These are phyloP conservation scores for Endothia cerciana DNA, from an alignment of 2,329 filamentous ascomycete genomes.

Conservation along the genomic window DNA sequence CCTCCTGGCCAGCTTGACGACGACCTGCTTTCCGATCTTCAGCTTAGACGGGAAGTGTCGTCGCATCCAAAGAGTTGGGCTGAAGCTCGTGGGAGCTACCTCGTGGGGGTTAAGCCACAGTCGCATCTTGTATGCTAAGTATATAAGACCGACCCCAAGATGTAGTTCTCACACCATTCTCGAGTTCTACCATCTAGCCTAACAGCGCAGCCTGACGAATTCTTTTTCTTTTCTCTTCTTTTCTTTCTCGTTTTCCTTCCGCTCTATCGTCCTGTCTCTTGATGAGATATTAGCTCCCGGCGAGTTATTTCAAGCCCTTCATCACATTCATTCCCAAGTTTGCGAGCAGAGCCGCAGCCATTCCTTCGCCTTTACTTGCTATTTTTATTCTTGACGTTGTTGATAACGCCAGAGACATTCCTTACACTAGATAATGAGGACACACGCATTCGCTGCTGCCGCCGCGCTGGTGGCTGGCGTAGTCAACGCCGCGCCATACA, in stretches of 20 bases:
- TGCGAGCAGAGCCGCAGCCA: neutral
- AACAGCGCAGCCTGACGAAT: neutral
- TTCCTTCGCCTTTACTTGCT: neutral
- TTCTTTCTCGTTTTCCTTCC: neutral
- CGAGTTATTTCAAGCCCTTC: constrained; percentile 19
- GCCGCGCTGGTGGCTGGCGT: constrained; percentile 6
- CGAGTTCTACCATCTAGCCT: neutral
- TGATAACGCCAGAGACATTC: neutral
- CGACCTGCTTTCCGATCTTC: neutral
- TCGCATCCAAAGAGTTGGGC: neutral
- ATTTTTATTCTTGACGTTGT: neutral
- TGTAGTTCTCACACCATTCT: neutral
- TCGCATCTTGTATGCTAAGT: neutral
- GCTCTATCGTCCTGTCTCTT: constrained; percentile 15
- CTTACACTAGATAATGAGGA: constrained; percentile 9
- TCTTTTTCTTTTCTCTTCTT: neutral
- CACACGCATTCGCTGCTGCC: constrained; percentile 6
- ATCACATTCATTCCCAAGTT: neutral
- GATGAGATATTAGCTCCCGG: constrained; percentile 21
- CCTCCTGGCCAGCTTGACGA: neutral
- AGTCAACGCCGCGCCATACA: constrained; percentile 13
- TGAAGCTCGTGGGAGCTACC: neutral
- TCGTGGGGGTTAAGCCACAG: neutral
- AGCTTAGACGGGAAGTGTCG: neutral
- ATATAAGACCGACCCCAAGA: neutral